Percentiles rank a stretch among this genome's conserved stretches.
Evolutionary conservation across 2,329 filamentous ascomycete genomes (phyloP).

Genomic region (Coniochaeta sp.): DNA sequence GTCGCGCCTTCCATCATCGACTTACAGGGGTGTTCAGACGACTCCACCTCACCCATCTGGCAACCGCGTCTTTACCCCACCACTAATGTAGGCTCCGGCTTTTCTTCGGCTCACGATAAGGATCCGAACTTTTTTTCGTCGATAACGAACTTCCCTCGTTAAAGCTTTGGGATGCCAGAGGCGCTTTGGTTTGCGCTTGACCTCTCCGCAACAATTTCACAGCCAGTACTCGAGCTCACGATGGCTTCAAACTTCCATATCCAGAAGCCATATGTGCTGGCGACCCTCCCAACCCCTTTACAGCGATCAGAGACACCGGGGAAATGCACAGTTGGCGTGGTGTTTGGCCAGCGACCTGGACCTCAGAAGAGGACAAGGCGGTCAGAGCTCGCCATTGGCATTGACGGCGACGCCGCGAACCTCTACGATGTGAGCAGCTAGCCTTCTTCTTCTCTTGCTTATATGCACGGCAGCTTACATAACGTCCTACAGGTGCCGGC

Average conservation of each 20-base stretch:
- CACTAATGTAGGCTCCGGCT: not conserved
- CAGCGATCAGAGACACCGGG: constrained; percentile 39
- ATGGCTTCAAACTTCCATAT: constrained; percentile 57
- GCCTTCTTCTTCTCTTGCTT: constrained; percentile 3
- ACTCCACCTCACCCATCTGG: not conserved
- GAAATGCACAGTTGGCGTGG: constrained; percentile 53
- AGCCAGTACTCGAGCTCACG: constrained; percentile 4
- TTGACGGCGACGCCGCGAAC: constrained; percentile 57
- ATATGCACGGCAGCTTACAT: constrained; percentile 6
- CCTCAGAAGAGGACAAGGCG: constrained; percentile 53
- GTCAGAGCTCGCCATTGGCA: constrained; percentile 55
- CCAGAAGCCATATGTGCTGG: constrained; percentile 57
- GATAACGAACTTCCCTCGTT: not conserved
- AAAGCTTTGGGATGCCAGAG: not conserved
- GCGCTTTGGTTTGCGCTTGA: constrained; percentile 6
- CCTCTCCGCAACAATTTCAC: not conserved
- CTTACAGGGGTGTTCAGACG: not conserved
- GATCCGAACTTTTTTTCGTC: not conserved
- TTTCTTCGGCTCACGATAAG: constrained; percentile 1
- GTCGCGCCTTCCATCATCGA: constrained; percentile 3
- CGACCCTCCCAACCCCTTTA: constrained; percentile 51
- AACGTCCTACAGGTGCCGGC: constrained; percentile 45
- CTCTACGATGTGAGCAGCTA: constrained; percentile 53
- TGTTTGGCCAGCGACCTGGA: constrained; percentile 51
- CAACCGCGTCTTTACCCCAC: not conserved